Conservation (phyloP, 495 filamentous ascomycete species). For the Sphaerosporella brunnea region DNA sequence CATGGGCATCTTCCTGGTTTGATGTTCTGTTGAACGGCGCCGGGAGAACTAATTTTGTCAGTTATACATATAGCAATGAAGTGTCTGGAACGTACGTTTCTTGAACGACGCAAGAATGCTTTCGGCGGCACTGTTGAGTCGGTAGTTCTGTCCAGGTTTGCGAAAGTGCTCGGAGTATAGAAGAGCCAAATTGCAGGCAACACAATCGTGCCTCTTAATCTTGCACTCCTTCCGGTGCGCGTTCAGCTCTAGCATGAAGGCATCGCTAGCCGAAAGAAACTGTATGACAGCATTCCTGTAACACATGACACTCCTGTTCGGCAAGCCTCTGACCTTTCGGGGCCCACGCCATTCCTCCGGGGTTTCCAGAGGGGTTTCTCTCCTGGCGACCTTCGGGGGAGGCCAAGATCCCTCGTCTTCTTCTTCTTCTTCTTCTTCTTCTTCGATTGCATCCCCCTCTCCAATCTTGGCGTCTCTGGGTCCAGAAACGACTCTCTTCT, state of each 20-base stretch:
- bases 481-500: too few species aligned
- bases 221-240: conserved; percentile 10
- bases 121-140: not conserved
- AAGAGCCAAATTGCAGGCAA: conserved; percentile 11
- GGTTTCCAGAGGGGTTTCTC: too few species aligned
- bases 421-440: too few species aligned
- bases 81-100: not conserved
- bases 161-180: conserved; percentile 14
- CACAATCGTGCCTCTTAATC: conserved; percentile 6
- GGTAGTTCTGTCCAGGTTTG: not conserved
- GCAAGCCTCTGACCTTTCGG: conserved; percentile 10
- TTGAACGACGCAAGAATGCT: not conserved
- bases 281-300: conserved; percentile 22
- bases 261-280: conserved; percentile 6
- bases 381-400: too few species aligned
- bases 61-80: not conserved
- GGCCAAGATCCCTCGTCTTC: too few species aligned
- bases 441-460: too few species aligned
- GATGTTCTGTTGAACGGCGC: not conserved
- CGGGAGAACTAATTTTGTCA: not conserved
- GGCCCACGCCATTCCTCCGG: too few species aligned
- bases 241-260: conserved; percentile 7
- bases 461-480: too few species aligned
- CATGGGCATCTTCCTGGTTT: conserved; percentile 16
- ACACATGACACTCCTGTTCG: conserved; percentile 7